Percentiles rank a stretch among this genome's conserved stretches.
phyloP scores from a whole-genome alignment of 257 asterid genomes.

The Rehmannia glutinosa region DNA sequence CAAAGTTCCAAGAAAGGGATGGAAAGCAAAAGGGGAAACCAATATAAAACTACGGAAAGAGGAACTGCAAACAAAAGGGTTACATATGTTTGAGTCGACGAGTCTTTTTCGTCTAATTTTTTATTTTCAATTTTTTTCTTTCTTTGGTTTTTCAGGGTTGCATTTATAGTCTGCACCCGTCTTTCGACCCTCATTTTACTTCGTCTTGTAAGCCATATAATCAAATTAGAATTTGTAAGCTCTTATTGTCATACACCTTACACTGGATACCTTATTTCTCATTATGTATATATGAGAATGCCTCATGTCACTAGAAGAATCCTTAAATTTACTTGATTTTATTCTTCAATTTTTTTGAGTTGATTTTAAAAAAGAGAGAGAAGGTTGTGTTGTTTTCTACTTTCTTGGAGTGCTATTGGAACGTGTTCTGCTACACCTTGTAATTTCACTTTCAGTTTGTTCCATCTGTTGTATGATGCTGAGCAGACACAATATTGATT shows the following conservation, averaged over 20 bases:
- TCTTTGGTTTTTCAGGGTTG: conserved; percentile 33
- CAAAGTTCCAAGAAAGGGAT: conserved; percentile 42
- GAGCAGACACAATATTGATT: too few relatives aligned
- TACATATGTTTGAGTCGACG: conserved; percentile 18
- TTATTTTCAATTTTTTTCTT: neutral
- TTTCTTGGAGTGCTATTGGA: neutral
- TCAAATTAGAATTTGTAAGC: conserved; percentile 16
- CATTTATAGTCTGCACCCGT: too few relatives aligned
- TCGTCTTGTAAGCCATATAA: conserved; percentile 17
- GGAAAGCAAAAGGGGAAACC: conserved; percentile 47
- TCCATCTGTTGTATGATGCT: too few relatives aligned
- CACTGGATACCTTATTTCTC: conserved; percentile 27
- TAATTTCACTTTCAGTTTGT: neutral
- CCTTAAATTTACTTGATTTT: neutral
- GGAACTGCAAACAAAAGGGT: conserved; percentile 3
- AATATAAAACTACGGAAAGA: conserved; percentile 23
- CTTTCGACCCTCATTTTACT: conserved; percentile 6
- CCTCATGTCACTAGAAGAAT: conserved; percentile 10
- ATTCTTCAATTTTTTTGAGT: conserved; percentile 15
- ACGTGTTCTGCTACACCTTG: neutral
- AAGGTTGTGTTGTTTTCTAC: neutral
- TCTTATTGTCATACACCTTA: conserved; percentile 26
- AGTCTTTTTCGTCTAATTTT: neutral
- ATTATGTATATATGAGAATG: conserved; percentile 55
- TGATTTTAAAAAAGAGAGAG: too few relatives aligned